Base-by-base conservation (phyloP, 352 stramenopile species). In the Phytophthora cactorum region DNA sequence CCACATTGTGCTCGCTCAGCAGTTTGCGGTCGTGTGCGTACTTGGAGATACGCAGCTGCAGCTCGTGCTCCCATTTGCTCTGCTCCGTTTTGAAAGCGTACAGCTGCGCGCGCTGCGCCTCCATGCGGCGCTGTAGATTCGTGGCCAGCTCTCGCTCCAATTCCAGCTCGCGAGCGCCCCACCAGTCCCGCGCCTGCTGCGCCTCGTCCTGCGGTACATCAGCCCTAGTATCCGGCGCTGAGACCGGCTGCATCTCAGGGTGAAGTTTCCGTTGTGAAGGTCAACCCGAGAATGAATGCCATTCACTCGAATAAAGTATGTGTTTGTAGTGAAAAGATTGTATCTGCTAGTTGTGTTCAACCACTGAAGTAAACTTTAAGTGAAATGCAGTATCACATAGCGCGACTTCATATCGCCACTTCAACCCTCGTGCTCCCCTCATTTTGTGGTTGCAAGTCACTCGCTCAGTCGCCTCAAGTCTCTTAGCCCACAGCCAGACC, bases 1-100 rank as follows among this genome's bases (percentile, higher is more conserved):
- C 85, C 45, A 95, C 75, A 46, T 95, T 95, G 71, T 92, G 83
- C 60, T 93, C 87, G 22, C 82, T 92, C 52, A 92, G 59, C 14
- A 92, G 66, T 62, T 95, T 95, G 1, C 84, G 80, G 36, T 95
- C 83, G 32, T 91, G 82, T 9, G 85, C 82, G 58, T 91, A 93
- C 65, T 93, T 93, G 53, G 78, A 85, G 39, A 92, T 81, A 3
- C 84, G 84, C 44, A 89, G 65, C 77, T 92, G 70, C 64, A 95
- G 61, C 69, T 91, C 79, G 36, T 91, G 84, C 58, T 95, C 83
- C 84, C 82, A 93, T 54, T 95, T 95, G 80, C 73, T 86, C 54
- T 93, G 84, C 68, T 95, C 82, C 50, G 78, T 79, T 70, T 93
- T 92, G 70, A 93, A 92, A 57, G 87, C 81, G 45, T 88, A 74